Evolutionary conservation across 352 stramenopile species (phyloP), one percentile per base, ranked within the genome.

Genomic region (Pythium phragmitis): DNA sequence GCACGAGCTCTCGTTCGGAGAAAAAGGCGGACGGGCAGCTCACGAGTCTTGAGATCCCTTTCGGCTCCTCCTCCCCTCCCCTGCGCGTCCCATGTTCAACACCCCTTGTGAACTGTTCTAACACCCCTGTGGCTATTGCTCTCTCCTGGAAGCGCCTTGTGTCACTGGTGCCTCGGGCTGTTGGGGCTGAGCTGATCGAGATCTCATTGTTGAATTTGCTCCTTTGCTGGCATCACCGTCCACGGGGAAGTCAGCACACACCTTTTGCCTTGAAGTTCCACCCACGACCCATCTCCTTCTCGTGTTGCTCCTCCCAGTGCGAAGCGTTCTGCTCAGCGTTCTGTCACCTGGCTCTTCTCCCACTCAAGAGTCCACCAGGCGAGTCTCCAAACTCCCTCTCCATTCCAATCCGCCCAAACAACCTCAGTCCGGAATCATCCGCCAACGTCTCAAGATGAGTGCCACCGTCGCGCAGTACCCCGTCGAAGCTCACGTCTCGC

Each of bases 391-490:
- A 67, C 33, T 59, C 52, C 7, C 50, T 4, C 30, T 21, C 1
- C 34, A 9, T 14, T 9, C 5, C 7, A 9, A 9, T 6, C 3
- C 34, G 11, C 34, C 1, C 34, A 1, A 13, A 13, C 42, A 5
- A 60, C 48, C 19, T 54, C 58, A 61, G 13, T 60, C 61, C 41
- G 36, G 34, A 67, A 59, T 62, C 26, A 37, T 46, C 56, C 39
- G 37, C 51, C 49, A 42, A 39, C 39, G 56, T 33, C 36, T 52
- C 49, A 63, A 37, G 33, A 94, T 94, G 85, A 94, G 83, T 65
- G 85, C 85, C 14, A 92, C 83, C 36, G 82, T 94, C 50, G 85
- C 85, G 17, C 83, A 92, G 66, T 92, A 92, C 70, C 85, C 83
- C 11, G 65, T 94, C 3, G 77, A 84, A 62, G 74, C 80, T 14